These are phyloP conservation scores for Phytophthora pseudosyringae DNA, from an alignment of 352 stramenopile genomes.

Conservation along the genomic window DNA sequence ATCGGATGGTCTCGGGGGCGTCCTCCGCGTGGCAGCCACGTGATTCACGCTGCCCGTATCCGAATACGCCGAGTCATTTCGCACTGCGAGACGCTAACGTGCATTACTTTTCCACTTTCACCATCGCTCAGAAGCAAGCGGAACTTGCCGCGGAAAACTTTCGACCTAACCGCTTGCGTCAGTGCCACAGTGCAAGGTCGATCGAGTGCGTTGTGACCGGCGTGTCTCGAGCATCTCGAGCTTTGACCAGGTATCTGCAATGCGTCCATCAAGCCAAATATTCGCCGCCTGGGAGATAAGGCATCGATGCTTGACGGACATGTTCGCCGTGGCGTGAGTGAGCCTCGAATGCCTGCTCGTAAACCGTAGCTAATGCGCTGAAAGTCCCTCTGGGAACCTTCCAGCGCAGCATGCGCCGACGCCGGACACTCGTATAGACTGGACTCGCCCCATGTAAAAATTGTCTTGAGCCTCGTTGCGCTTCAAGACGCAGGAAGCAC, in stretches of 20 bases:
- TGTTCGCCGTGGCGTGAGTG: slow-evolving; percentile 16
- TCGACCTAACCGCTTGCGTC: slow-evolving; percentile 17
- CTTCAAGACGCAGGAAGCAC: slow-evolving; percentile 21
- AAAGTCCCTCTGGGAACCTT: slow-evolving; percentile 16
- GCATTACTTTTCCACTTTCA: slow-evolving; percentile 14
- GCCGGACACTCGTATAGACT: slow-evolving; percentile 20
- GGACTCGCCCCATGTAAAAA: slow-evolving; percentile 20
- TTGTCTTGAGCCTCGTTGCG: background rate
- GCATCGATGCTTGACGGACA: slow-evolving; percentile 12
- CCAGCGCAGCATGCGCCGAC: slow-evolving; percentile 14
- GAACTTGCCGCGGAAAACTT: slow-evolving; percentile 3
- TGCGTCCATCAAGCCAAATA: slow-evolving; percentile 19
- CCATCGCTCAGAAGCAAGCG: background rate
- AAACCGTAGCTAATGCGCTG: slow-evolving; percentile 14
- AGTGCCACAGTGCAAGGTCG: slow-evolving; percentile 14
- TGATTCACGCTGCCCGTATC: slow-evolving; percentile 9
- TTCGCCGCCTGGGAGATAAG: slow-evolving; percentile 1
- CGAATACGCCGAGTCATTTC: slow-evolving; percentile 1
- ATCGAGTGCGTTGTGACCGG: too few relatives aligned
- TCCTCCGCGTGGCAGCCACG: slow-evolving; percentile 6
- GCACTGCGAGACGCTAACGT: slow-evolving; percentile 2
- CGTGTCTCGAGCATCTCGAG: slow-evolving; percentile 15
- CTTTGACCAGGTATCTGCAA: too few relatives aligned
- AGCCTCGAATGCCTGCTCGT: slow-evolving; percentile 9
- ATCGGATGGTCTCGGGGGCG: slow-evolving; percentile 9